Evolutionary conservation across 441 rosid species (phyloP), one percentile per base, ranked within the genome.

Genomic region (Bocquillonia castaneifolia): DNA sequence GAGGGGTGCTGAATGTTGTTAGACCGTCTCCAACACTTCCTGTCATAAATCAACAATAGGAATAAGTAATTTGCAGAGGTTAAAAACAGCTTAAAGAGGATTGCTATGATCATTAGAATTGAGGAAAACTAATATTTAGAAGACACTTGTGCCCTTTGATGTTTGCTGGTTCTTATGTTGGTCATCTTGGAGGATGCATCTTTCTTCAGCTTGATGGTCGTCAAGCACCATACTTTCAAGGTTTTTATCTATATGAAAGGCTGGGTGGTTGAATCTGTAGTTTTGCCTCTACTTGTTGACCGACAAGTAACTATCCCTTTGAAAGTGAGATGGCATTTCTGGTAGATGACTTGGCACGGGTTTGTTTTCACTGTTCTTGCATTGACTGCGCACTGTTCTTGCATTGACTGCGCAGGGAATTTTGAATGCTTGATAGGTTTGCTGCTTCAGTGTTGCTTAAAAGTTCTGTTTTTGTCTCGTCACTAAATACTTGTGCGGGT

Each of bases 1-100:
- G 82, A 71, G 97, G 95, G 1, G 90, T 91, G 63, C 76, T 89
- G 65, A 89, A 90, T 74, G 87, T 89, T 62, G 89, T 89, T 68
- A 86, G 99, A 68, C 88, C 87, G 40, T 89, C 89, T 29, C 92
- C 95, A 29, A 58, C 90, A 26, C 79, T 81, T 68, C 85, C 92
- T 22, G 70, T 68, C 66, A 58, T 78, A 57, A 82, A 77, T 70
- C 82, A 80, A 76, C 72, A 68, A 23, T 77, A 78, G 74, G 53
- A 20, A 58, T 29, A 53, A 68, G 14, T 42, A 47, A 37, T 62
- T 26, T 18, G n/a, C 37, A 6, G 20, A 51, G 52, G 17, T 32
- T 36, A 3, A 39, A 64, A 54, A n/a, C 34, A 50, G 71, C 36
- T 67, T 50, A 50, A 20, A n/a, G n/a, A n/a, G 13, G 45, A 74